Base-by-base conservation (phyloP, 2,329 filamentous ascomycete genomes). In the Fusarium pseudograminearum region DNA sequence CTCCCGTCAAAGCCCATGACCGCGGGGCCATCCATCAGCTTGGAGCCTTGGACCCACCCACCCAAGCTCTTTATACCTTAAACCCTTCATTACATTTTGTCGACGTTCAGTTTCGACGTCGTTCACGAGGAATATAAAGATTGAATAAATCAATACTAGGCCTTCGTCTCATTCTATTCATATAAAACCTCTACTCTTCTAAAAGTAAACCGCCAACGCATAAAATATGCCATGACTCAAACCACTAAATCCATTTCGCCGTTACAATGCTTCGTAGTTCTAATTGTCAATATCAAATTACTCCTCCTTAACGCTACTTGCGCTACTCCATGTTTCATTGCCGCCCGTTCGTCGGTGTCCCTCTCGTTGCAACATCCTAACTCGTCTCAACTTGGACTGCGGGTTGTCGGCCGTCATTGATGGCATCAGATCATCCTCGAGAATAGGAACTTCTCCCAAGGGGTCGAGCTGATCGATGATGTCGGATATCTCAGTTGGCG, bases 401-500 rank as follows among this genome's bases (percentile, higher is more conserved):
- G 70, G 67, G 30, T 76, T 72, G 6, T 77, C 75, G 11, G 70
- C 75, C 20, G 73, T 67, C 55, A 74, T 64, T 9, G 70, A 74
- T 4, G 77, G 73, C 59, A 78, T 75, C 30, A 75, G 63, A 47
- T 79, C 77, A 33, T 76, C 76, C 45, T 79, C 77, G 11, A 78
- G 64, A 16, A 79, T 75, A 2, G 76, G 76, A 20, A 80, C 75
- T 28, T 79, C 78, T 30, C 76, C 76, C 33, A 79, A 54, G 2
- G 77, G 76, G 48, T 79, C 78, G 12, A 79, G 67, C 51, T 77
- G 73, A 31, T 77, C 78, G n/a, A 80, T 77, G 34, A 76, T 76
- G 54, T 78, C 75, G 9, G 76, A 63, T 15, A 80, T 67, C 3
- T 75, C 73, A 48, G 82, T 80, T 16, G 88, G 86, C n/a, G 87